phyloP scores from a whole-genome alignment of 176 grass and related monocot species.

The Raddia guianensis region DNA sequence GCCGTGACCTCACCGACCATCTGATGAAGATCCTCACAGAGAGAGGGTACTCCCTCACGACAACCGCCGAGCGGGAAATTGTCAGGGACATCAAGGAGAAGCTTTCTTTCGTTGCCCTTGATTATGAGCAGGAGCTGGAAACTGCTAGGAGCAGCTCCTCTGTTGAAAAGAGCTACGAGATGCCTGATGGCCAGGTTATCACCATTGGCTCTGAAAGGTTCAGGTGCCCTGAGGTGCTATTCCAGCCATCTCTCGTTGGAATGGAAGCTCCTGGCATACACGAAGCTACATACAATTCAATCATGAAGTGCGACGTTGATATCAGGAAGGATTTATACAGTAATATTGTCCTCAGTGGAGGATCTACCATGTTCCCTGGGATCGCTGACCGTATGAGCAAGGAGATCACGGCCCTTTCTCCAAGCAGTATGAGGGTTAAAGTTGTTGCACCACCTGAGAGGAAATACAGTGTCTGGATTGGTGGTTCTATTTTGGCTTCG shows the following conservation, averaged over 20 bases:
- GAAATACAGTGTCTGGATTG: constrained; percentile 90
- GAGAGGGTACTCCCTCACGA: constrained; percentile 86
- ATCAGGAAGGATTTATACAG: constrained; percentile 82
- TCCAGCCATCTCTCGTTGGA: constrained; percentile 83
- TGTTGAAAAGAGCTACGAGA: constrained; percentile 83
- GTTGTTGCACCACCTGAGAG: constrained; percentile 86
- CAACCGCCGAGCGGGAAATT: constrained; percentile 81
- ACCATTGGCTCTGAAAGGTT: constrained; percentile 88
- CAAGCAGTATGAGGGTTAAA: constrained; percentile 88
- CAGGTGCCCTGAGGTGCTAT: constrained; percentile 83
- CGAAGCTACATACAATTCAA: constrained; percentile 82
- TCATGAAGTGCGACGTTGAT: constrained; percentile 90
- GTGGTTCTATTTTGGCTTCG: constrained; percentile 84
- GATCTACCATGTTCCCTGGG: constrained; percentile 89
- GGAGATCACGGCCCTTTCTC: constrained; percentile 73
- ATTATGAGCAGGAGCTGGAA: constrained; percentile 80
- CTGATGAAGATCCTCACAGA: constrained; percentile 93
- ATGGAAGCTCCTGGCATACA: constrained; percentile 79
- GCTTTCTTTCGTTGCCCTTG: constrained; percentile 71
- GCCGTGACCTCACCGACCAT: constrained; percentile 77
- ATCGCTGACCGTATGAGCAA: constrained; percentile 91
- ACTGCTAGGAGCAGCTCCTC: constrained; percentile 73
- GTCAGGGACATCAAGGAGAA: constrained; percentile 91
- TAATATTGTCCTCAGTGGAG: constrained; percentile 81
- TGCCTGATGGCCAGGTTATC: constrained; percentile 89